These are phyloP conservation scores for Globisporangium iwayamae DNA, from an alignment of 352 stramenopile genomes.

Conservation along the genomic window DNA sequence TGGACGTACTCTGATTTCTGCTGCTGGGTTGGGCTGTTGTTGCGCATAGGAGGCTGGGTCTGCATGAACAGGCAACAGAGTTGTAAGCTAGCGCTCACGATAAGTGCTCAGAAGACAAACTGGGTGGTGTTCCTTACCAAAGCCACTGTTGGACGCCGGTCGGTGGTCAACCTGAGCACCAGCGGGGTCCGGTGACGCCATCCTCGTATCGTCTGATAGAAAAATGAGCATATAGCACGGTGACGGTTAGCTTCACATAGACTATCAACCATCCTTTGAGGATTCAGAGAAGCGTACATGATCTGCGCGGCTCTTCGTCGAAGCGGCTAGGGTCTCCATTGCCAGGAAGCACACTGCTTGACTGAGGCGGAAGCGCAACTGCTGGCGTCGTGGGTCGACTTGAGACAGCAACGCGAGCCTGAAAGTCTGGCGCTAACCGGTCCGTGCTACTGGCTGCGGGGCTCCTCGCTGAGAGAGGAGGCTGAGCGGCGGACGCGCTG, in stretches of 20 bases:
- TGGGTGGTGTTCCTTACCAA: background rate
- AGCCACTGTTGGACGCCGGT: conserved; percentile 1
- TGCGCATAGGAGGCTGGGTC: background rate
- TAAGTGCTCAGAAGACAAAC: background rate
- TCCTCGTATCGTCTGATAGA: background rate
- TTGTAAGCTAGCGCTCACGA: background rate
- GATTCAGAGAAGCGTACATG: background rate
- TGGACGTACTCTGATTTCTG: conserved; percentile 1
- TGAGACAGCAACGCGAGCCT: conserved; percentile 15
- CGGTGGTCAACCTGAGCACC: background rate
- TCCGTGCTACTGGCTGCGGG: conserved; percentile 10
- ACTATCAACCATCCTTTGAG: background rate
- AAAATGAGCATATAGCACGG: background rate
- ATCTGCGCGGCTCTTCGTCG: conserved; percentile 20
- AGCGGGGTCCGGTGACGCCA: conserved; percentile 6
- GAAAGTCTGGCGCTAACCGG: conserved; percentile 13
- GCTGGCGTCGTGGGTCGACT: conserved; percentile 29
- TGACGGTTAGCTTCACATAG: background rate
- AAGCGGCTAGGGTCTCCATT: conserved; percentile 1
- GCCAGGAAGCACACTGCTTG: background rate
- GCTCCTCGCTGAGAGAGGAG: conserved; percentile 1
- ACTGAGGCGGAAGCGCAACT: conserved; percentile 7
- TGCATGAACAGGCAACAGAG: background rate
- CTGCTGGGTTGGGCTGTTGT: conserved; percentile 4
- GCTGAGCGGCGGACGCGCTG: conserved; percentile 2